Evolutionary conservation across 163 green algal genomes (phyloP), one percentile per base, ranked within the genome.

Genomic region (Chlamydomonas reinhardtii): DNA sequence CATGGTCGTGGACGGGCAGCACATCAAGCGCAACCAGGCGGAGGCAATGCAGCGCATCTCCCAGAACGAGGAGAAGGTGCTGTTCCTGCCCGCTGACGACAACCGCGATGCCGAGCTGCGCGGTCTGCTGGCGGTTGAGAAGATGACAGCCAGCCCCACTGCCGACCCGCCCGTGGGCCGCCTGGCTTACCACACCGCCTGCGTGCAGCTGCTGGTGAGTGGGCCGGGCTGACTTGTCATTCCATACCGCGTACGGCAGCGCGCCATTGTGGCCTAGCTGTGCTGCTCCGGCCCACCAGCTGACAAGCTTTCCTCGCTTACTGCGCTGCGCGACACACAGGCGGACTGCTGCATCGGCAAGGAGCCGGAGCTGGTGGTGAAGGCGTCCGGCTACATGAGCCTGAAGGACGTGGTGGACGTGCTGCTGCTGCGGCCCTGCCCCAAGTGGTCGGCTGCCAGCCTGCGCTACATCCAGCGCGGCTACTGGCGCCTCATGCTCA

Each of bases 1-100:
- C 32, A 65, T 88, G 68, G 77, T 88, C 34, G 85, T 90, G 61
- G 69, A 90, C 24, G 85, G 85, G 9, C 68, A n/a, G 32, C 76
- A 77, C 69, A 43, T 90, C 34, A 82, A 88, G 56, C 76, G 80
- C 61, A 90, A 90, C 85, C 85, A 90, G 43, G 54, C 64, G 85
- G 34, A 79, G 62, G 85, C 82, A 20, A 76, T 85, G 78, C 78
- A 76, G 66, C 78, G 76, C 22, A 68, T 85, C 66, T 59, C 48
- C 4, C 66, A 85, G 78, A 52, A 71, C 71, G 69, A 80, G 70
- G 70, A 83, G 14, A 37, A 71, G 29, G 54, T 80, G 61, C 71
- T 88, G 64, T 20, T 27, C 59, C 70, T 82, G 22, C 31, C 79
- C 31, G 15, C 27, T 16, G 85, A 77, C 85, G 71, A 64, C 27